Base-by-base conservation (phyloP, 805 yeast genomes). In the Suhomyces tanzawaensis region DNA sequence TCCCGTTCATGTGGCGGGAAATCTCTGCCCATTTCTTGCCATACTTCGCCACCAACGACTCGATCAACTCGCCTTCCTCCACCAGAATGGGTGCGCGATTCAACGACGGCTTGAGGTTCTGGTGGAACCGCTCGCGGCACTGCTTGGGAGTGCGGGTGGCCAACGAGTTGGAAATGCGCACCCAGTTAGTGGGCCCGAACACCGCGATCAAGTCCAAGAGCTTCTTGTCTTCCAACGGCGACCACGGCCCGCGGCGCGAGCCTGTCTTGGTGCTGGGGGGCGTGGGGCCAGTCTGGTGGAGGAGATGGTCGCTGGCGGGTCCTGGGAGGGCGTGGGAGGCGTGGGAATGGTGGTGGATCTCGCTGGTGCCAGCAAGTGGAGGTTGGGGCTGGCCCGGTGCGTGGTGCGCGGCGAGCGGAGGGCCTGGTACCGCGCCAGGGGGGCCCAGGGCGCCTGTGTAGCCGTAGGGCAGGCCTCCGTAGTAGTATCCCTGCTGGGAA, bases 11-110 rank as follows among this genome's bases (percentile, higher is more conserved):
- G 60, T 87, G 95, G 36, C 95, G 74, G 13, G 95, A 87, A 32
- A 88, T 89, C 54, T 86, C 95, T 0, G 96, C 96, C 96, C 96
- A 88, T 51, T 85, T 75, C 59, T 88, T 87, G 32, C 96, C 96
- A 56, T 85, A 78, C 47, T 79, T 76, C 8, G 70, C 75, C 28
- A 89, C 96, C 39, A 89, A 71, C 46, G 79, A 79, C 63, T 88
- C 95, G 45, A 88, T 89, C 42, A 80, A 68, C 28, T 71, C 74
- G 25, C 96, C 96, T 60, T 88, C 96, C 47, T 87, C 95, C 8
- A 79, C 75, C 2, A 93, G 75, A 36, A 88, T 89, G 4, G 96
- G 96, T 31, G 83, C 64, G 50, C 90, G 76, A 60, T 87, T 86
- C 44, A 88, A 72, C 14, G 82, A 69, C 2, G 96, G 96, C 60